Evolutionary conservation across 257 asterid genomes (phyloP), one percentile per base, ranked within the genome.

Genomic region (Ilex asprella): DNA sequence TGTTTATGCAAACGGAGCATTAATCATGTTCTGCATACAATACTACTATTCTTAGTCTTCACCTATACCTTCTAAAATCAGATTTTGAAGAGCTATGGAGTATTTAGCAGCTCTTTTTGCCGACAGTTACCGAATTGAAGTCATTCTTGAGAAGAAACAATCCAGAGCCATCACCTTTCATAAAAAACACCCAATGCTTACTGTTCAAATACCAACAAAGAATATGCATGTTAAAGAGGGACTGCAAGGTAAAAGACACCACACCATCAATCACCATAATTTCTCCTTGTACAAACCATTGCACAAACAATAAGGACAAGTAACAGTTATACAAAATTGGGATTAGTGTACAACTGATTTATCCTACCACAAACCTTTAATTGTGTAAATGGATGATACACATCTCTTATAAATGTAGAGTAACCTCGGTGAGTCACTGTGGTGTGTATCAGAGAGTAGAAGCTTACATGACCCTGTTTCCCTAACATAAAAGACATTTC

Each of bases 341-440:
- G 31, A 55, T 30, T 6, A 58, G 2, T 51, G 60, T 21, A 59
- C 46, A 46, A 53, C 10, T 14, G 14, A 29, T 56, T 32, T 41
- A 27, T 32, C 51, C n/a, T 52, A 49, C 35, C 31, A 67, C 41
- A 29, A 44, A 78, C 95, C 86, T 84, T 72, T 79, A 47, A 85
- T 79, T 4, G 86, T 76, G 85, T 86, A 92, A 62, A 92, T 79
- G 74, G 84, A 81, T 60, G 95, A 81, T 39, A 75, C 78, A 97
- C 99, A 92, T 85, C 89, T 85, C 87, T 82, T 89, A 75, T 83
- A 89, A 54, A 92, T 81, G 70, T 81, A 92, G 64, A 92, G 81
- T 85, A 83, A 75, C 67, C 88, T 89, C 12, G 91, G 81, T 69
- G 86, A 64, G 52, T 86, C 99, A 13, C 97, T 89, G 67, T 76